Percentiles rank a stretch among this genome's conserved stretches.
These are phyloP conservation scores for Globomyces pollinis-pini DNA, from an alignment of 192 early-diverging fungal species.

Conservation along the genomic window DNA sequence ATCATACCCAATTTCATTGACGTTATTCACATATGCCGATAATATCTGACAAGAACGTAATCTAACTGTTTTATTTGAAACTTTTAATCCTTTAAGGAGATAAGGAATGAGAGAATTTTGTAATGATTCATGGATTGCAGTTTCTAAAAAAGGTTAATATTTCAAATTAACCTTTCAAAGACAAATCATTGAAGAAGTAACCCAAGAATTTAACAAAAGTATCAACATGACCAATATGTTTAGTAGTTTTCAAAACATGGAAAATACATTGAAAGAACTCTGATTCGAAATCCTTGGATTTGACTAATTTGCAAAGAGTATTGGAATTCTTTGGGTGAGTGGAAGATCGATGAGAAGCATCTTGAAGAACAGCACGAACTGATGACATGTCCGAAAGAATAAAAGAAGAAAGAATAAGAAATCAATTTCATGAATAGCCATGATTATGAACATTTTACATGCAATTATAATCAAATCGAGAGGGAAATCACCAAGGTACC, in stretches of 20 bases:
- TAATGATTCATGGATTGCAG: neutral
- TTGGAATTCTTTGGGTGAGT: too few relatives aligned
- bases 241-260: neutral
- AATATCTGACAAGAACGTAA: constrained; percentile 69
- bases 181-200: neutral
- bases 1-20: constrained; percentile 55
- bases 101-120: constrained; percentile 46
- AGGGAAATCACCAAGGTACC: too few relatives aligned
- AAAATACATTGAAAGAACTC: constrained; percentile 8
- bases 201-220: neutral
- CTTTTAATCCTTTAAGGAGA: constrained; percentile 65
- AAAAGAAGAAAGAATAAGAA: too few relatives aligned
- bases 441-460: too few relatives aligned
- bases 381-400: too few relatives aligned
- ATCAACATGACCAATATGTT: neutral
- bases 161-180: neutral
- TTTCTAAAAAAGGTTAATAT: neutral
- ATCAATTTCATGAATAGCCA: too few relatives aligned
- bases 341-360: too few relatives aligned
- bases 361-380: too few relatives aligned
- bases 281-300: too few relatives aligned
- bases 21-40: constrained; percentile 57
- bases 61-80: constrained; percentile 66
- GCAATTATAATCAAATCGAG: too few relatives aligned
- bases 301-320: too few relatives aligned